These are phyloP conservation scores for Magnolia kwangsiensis DNA, from an alignment of 164 flowering plant species.

Conservation along the genomic window DNA sequence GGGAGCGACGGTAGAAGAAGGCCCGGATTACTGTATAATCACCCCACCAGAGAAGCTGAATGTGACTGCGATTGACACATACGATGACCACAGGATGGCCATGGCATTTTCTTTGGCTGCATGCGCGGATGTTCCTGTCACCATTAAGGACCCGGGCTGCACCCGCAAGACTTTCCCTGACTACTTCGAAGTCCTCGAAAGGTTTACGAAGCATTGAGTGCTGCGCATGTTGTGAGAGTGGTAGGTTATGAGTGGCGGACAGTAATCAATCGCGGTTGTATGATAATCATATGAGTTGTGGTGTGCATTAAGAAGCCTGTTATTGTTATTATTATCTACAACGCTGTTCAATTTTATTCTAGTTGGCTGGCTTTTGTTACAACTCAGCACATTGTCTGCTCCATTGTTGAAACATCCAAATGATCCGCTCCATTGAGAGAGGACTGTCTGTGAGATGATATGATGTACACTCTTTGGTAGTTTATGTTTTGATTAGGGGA, in stretches of 20 bases:
- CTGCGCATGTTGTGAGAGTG: too few relatives aligned
- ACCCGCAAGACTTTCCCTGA: slow-evolving; percentile 96
- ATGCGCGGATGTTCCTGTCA: slow-evolving; percentile 90
- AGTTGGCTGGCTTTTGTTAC: background rate
- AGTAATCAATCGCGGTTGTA: too few relatives aligned
- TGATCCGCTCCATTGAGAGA: too few relatives aligned
- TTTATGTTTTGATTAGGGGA: too few relatives aligned
- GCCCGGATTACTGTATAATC: slow-evolving; percentile 91
- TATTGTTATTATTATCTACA: too few relatives aligned
- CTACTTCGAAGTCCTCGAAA: slow-evolving; percentile 84
- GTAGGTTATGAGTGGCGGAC: too few relatives aligned
- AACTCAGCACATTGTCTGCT: too few relatives aligned
- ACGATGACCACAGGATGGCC: slow-evolving; percentile 98
- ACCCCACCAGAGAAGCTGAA: slow-evolving; percentile 92
- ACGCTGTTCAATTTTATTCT: background rate
- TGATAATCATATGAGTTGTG: background rate
- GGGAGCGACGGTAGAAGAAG: slow-evolving; percentile 97
- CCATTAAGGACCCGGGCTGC: slow-evolving; percentile 93
- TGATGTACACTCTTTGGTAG: too few relatives aligned
- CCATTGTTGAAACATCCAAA: too few relatives aligned
- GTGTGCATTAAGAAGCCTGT: background rate
- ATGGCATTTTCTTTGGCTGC: slow-evolving; percentile 99
- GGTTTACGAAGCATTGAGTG: slow-evolving; percentile 57
- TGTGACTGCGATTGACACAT: slow-evolving; percentile 81
- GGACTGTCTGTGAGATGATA: too few relatives aligned